phyloP scores from a whole-genome alignment of 2,329 filamentous ascomycete genomes.

The Magnaporthiopsis incrustans region DNA sequence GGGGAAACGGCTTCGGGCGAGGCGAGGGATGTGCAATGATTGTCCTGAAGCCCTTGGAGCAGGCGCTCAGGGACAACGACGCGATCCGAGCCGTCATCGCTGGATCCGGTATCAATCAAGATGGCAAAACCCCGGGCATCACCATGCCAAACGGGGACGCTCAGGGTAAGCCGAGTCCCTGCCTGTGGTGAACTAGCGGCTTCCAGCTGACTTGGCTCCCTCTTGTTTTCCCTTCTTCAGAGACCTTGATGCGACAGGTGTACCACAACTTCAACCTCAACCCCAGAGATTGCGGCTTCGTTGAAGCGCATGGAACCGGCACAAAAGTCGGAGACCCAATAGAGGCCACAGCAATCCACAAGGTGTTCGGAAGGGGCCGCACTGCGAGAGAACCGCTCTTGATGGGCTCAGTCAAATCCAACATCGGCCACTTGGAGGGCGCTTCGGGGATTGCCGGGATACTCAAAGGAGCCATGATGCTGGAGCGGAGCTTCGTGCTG shows the following conservation, averaged over 20 bases:
- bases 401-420: slow-evolving; percentile 29
- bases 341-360: slow-evolving; percentile 37
- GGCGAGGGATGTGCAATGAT: slow-evolving; percentile 51
- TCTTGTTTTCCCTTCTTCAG: not conserved
- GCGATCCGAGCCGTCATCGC: slow-evolving; percentile 43
- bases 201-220: not conserved
- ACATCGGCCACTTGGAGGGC: slow-evolving; percentile 41
- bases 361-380: slow-evolving; percentile 22
- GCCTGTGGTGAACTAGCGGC: not conserved
- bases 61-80: slow-evolving; percentile 48
- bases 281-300: slow-evolving; percentile 30
- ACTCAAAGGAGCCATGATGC: slow-evolving; percentile 43
- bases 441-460: slow-evolving; percentile 41
- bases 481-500: slow-evolving; percentile 40
- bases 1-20: slow-evolving; percentile 50
- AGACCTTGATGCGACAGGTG: slow-evolving; percentile 31
- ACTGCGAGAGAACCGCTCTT: slow-evolving; percentile 19
- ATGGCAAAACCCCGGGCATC: slow-evolving; percentile 48
- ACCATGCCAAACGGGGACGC: slow-evolving; percentile 45
- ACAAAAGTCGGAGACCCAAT: slow-evolving; percentile 47
- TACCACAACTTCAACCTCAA: slow-evolving; percentile 32
- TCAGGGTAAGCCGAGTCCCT: slow-evolving; percentile 27
- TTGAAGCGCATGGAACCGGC: slow-evolving; percentile 50
- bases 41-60: slow-evolving; percentile 47
- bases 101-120: slow-evolving; percentile 43